phyloP scores from a whole-genome alignment of 2,329 filamentous ascomycete genomes.

The Diaporthe helianthi region DNA sequence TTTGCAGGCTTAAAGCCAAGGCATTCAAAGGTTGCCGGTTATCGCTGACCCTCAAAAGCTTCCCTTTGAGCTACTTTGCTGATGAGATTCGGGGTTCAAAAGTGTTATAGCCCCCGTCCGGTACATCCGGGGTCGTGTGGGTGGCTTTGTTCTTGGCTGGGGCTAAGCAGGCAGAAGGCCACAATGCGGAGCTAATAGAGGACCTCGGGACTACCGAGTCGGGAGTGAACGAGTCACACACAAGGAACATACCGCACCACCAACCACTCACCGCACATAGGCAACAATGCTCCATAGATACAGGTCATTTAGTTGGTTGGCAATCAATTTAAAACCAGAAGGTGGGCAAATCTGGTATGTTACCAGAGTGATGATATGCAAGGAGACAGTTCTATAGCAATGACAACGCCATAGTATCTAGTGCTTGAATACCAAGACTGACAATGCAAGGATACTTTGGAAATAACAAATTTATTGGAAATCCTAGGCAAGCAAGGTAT shows the following conservation, averaged over 20 bases:
- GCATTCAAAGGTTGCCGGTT: too few species aligned
- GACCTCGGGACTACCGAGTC: too few species aligned
- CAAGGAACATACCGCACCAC: neutral
- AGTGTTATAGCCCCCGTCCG: neutral
- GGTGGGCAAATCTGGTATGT: too few species aligned
- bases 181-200: too few species aligned
- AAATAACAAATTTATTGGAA: neutral
- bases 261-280: neutral
- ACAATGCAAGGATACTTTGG: neutral
- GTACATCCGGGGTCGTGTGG: too few species aligned
- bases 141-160: neutral
- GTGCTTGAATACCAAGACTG: neutral
- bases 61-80: slow-evolving; percentile 1
- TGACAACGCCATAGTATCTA: too few species aligned
- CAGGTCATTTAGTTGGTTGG: too few species aligned
- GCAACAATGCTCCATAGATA: neutral
- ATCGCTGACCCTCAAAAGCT: too few species aligned
- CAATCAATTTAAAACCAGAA: neutral
- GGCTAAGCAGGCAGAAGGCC: neutral
- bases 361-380: too few species aligned
- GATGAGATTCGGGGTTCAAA: neutral
- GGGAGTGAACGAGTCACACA: neutral
- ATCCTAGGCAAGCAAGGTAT: neutral
- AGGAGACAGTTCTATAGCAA: too few species aligned
- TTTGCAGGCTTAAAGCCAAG: too few species aligned